Evolutionary conservation across 306 rosid genomes (phyloP), one percentile per base, ranked within the genome.

Genomic region (Castanea sativa): DNA sequence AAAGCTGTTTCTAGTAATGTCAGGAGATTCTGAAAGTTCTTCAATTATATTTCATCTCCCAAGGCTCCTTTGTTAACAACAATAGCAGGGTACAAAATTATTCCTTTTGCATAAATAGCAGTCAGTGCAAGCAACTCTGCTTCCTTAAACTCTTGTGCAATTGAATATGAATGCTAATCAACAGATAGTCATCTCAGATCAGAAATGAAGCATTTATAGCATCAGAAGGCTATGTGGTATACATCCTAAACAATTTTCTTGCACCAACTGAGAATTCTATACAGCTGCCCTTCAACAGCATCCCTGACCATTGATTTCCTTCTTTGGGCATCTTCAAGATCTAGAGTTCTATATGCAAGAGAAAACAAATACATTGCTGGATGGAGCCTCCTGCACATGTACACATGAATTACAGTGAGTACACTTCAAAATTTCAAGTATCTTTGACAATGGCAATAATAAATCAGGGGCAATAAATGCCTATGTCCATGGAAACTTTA

Each of bases 281-380:
- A 83, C 73, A 90, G 73, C 35, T 85, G 90, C 74, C 86, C 86
- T 85, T 86, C 85, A 33, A 91, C 58, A 71, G 53, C 82, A 70
- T 84, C 83, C 83, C 84, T 84, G 53, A 87, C 71, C 51, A 83
- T 81, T 71, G 65, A 86, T 85, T 90, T 91, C 87, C 85, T 91
- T 79, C 82, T 81, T 88, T 84, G 90, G 68, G 90, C 94, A 79
- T 89, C 85, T 87, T 94, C 97, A 73, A 92, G 89, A 87, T 94
- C 98, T 80, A 94, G 92, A 69, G 98, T 90, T 83, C 98, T 87
- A 79, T 94, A 92, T 70, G 95, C 98, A 81, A 94, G 96, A 79
- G 94, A 86, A 78, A 94, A 90, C 73, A 94, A 87, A 85, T 92
- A 94, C 92, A 94, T 89, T 25, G 98, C 97, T 65, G 98, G 98